phyloP scores from a whole-genome alignment of 257 asterid genomes.

The Penstemon newberryi region DNA sequence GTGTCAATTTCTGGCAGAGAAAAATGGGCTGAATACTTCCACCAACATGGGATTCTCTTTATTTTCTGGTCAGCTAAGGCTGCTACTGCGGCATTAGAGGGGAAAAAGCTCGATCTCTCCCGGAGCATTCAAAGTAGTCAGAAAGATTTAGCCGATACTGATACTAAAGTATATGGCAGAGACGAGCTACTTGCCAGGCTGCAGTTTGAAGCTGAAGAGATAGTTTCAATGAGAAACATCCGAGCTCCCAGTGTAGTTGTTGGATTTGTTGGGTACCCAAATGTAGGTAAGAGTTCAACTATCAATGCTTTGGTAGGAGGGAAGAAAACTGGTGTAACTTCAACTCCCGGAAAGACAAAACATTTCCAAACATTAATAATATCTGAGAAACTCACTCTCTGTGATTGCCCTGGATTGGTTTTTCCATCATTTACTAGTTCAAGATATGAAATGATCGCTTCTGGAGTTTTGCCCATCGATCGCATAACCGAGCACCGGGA shows the following conservation, averaged over 20 bases:
- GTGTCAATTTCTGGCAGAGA: conserved; percentile 50
- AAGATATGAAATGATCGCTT: conserved; percentile 95
- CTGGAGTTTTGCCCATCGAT: conserved; percentile 91
- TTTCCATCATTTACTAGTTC: conserved; percentile 98
- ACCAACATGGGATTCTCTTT: conserved; percentile 69
- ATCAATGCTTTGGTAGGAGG: conserved; percentile 95
- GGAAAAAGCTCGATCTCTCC: conserved; percentile 41
- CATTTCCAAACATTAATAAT: conserved; percentile 92
- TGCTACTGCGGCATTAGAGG: conserved; percentile 77
- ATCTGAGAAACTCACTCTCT: conserved; percentile 81
- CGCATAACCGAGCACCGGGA: conserved; percentile 88
- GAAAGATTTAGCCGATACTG: conserved; percentile 46
- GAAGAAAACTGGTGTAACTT: conserved; percentile 93
- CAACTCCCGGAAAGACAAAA: conserved; percentile 97
- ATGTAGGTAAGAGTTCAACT: conserved; percentile 97
- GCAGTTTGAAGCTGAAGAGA: conserved; percentile 85
- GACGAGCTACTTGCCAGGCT: conserved; percentile 77
- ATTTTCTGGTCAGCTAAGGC: conserved; percentile 99
- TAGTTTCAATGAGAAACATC: conserved; percentile 60
- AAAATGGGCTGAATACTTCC: conserved; percentile 84
- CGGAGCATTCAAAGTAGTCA: conserved; percentile 29
- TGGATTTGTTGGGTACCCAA: conserved; percentile 98
- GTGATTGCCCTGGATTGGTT: conserved; percentile 98
- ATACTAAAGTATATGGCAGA: conserved; percentile 69
- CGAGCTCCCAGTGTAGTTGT: conserved; percentile 47